Conservation (phyloP, 305 asterid genomes). For the Vinca major region DNA sequence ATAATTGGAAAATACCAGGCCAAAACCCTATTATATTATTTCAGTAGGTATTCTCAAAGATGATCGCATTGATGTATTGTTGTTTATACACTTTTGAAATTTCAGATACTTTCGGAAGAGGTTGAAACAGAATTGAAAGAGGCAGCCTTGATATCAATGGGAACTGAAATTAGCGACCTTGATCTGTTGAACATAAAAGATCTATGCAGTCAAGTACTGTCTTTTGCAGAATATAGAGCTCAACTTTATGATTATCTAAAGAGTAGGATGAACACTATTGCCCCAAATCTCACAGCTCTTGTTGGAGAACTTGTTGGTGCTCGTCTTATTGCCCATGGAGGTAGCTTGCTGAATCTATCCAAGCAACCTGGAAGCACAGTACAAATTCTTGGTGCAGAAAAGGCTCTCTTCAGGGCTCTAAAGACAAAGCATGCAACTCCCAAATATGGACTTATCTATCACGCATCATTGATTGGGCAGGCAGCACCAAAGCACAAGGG, state of each 20-base stretch:
- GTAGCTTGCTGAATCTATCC: slow-evolving; percentile 89
- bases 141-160: slow-evolving; percentile 89
- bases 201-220: slow-evolving; percentile 80
- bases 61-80: not conserved
- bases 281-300: slow-evolving; percentile 93
- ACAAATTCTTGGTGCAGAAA: slow-evolving; percentile 95
- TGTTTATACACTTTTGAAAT: slow-evolving; percentile 6
- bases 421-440: slow-evolving; percentile 97
- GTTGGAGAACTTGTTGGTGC: slow-evolving; percentile 99
- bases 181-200: slow-evolving; percentile 87
- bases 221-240: slow-evolving; percentile 87
- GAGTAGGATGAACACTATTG: slow-evolving; percentile 93
- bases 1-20: not conserved
- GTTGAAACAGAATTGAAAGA: slow-evolving; percentile 75
- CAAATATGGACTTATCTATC: slow-evolving; percentile 88
- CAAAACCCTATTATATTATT: not conserved
- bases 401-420: slow-evolving; percentile 91
- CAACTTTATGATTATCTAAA: slow-evolving; percentile 78
- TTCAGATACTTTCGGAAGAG: slow-evolving; percentile 73
- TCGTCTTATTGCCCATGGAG: slow-evolving; percentile 95
- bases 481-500: slow-evolving; percentile 99
- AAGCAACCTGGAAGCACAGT: slow-evolving; percentile 99
- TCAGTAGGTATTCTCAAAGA: not conserved
- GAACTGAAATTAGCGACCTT: slow-evolving; percentile 90
- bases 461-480: slow-evolving; percentile 92